Evolutionary conservation across 1,284 basidiomycete species (phyloP), one percentile per base, ranked within the genome.

Genomic region (Boletus holoroseus): DNA sequence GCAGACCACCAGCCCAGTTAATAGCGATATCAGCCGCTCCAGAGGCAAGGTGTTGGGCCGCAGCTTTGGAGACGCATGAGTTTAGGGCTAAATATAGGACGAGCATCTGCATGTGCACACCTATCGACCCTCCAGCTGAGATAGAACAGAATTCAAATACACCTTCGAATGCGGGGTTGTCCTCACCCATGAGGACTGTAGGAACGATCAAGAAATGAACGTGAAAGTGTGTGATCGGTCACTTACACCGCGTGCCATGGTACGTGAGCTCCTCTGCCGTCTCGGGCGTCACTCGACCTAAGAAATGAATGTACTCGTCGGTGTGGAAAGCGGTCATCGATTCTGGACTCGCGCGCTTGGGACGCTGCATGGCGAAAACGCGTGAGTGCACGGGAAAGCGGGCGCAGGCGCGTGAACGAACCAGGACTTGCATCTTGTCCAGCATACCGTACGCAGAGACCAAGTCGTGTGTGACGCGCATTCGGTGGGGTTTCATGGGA

Each of bases 91-190:
- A 24, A 39, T 2, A 27, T 31, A 40, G 18, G 11, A 34, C 36
- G 18, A 48, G 49, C 37, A 20, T 35, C 9, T 11, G 20, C 22
- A 37, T 24, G 20, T 8, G 66, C 77, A 45, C 55, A 85, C 85
- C 81, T 64, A 94, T 86, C 3, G 91, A 93, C 1, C 96, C 96
- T 13, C 96, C 95, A 0, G 95, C 94, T 0, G 92, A 95, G 51
- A 98, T 95, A 2, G 92, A 88, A 67, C 94, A 97, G 64, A 97
- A 99, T 62, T 99, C 96, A 61, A 94, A 99, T 0, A 99, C 74
- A 0, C 95, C 96, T 58, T 97, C 95, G 60, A 96, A 99, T 0
- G 93, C 82, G 2, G 95, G 95, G 62, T 97, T 98, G 67, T 99
- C 95, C 54, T 98, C 94, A 32, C 94, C 93, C 24, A 91, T 81